Evolutionary conservation across 2,329 filamentous ascomycete species (phyloP).

Genomic region (Pestalotiopsis sp.): DNA sequence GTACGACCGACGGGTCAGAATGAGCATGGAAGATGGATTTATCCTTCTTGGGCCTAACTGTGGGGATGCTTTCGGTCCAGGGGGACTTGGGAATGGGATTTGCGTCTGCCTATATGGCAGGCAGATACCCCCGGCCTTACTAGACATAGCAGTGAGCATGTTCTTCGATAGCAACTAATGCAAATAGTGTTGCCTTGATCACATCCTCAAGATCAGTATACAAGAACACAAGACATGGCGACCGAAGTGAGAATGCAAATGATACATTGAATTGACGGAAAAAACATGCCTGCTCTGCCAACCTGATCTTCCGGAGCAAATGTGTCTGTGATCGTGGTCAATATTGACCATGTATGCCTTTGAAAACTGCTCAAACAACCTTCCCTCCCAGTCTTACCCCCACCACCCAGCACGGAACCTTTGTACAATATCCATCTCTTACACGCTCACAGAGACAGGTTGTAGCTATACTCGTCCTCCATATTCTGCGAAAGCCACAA

Average conservation of each 20-base stretch:
- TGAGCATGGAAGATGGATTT: not conserved
- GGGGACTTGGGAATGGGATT: not conserved
- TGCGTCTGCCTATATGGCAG: not conserved
- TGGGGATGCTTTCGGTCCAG: not conserved
- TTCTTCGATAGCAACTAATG: not conserved
- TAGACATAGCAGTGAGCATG: not conserved
- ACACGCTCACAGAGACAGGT: constrained; percentile 56
- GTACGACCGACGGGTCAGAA: not conserved
- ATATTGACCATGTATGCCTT: not conserved
- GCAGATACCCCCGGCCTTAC: not conserved
- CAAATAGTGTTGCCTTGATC: not conserved
- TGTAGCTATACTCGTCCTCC: constrained; percentile 74
- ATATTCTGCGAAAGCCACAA: constrained; percentile 74
- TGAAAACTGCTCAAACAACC: not conserved
- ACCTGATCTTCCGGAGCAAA: not conserved
- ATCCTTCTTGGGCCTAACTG: not conserved
- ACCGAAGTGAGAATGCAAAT: not conserved
- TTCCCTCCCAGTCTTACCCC: not conserved
- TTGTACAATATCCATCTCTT: not conserved
- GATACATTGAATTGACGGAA: not conserved
- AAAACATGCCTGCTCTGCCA: not conserved
- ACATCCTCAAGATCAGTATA: not conserved
- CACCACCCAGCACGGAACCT: not conserved
- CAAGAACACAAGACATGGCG: not conserved
- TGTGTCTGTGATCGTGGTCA: not conserved